Base-by-base conservation (phyloP, 164 flowering plant species). In the Piper longum region DNA sequence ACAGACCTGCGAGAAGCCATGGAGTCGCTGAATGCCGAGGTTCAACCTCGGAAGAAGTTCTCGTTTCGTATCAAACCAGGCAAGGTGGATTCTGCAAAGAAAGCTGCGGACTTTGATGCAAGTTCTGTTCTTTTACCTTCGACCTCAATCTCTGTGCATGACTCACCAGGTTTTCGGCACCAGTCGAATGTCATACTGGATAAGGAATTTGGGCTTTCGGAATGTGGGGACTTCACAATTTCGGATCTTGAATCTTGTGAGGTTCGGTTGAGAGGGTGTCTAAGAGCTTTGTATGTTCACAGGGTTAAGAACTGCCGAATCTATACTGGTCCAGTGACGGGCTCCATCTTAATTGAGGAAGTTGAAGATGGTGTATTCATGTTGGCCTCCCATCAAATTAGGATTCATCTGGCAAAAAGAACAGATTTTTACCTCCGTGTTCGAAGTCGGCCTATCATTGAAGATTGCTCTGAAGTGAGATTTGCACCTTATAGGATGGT, bases 351-450 rank as follows among this genome's bases (percentile, higher is more conserved):
- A 68, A 88, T 92, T 2, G 98, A 93, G 73, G 87, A 82, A 16
- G 97, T 71, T 19, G 91, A 88, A 61, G 78, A 66, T 18, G 85
- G 95, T 69, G 67, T 81, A 19, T 83, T 93, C 68, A 77, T 85
- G 64, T 57, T 90, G 78, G 95, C 97, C 1, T 88, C 97, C 16
- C 98, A 93, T 79, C 96, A 93, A 74, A 86, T 89, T 51, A 70
- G 98, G 75, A 84, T 93, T 61, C 96, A 93, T 70, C 66, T 67
- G 67, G 96, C 89, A 1, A 83, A 73, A 70, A 54, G 41, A n/a
- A 74, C 85, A 45, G 91, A 87, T 71, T 90, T 88, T 64, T 87
- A 88, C 69, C 75, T 93, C 54, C 76, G 97, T 42, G 89, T 84
- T 51, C 76, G 96, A 70, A 90, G 97, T 62, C 79, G 88, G 64